Percentiles rank a stretch among this genome's conserved stretches.
phyloP scores from a whole-genome alignment of 352 stramenopile genomes.

The Phytophthora pistaciae region DNA sequence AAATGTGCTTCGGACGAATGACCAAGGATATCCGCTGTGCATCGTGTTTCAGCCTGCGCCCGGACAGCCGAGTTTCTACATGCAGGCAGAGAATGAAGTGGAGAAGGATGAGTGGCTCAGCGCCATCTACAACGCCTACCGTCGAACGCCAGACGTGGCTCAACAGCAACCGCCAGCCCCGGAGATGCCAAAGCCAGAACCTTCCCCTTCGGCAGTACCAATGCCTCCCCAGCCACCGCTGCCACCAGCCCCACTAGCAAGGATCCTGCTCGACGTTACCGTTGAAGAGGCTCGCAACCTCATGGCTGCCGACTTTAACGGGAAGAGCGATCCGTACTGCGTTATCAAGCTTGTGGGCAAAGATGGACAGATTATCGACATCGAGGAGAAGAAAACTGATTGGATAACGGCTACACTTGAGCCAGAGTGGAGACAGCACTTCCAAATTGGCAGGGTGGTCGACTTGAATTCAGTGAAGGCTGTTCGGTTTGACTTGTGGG shows the following conservation, averaged over 20 bases:
- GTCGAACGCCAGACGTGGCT: slow-evolving; percentile 47
- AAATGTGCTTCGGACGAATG: slow-evolving; percentile 64
- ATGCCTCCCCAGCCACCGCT: slow-evolving; percentile 17
- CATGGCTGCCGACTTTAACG: slow-evolving; percentile 61
- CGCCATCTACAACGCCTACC: slow-evolving; percentile 66
- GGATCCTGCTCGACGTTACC: slow-evolving; percentile 59
- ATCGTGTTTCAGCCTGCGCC: slow-evolving; percentile 66
- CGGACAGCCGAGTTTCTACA: slow-evolving; percentile 52
- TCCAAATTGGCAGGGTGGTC: slow-evolving; percentile 56
- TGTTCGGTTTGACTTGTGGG: slow-evolving; percentile 67
- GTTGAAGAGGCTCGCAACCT: slow-evolving; percentile 66
- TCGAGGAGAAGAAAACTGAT: slow-evolving; percentile 64
- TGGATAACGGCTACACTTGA: slow-evolving; percentile 57
- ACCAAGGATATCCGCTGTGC: slow-evolving; percentile 68
- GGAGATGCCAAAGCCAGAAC: slow-evolving; percentile 5
- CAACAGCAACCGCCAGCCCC: not conserved
- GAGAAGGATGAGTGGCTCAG: slow-evolving; percentile 73
- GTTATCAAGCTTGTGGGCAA: slow-evolving; percentile 71
- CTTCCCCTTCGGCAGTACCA: slow-evolving; percentile 7
- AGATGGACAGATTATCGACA: slow-evolving; percentile 61
- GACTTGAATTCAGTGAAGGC: slow-evolving; percentile 64
- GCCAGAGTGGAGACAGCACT: slow-evolving; percentile 65
- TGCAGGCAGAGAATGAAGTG: slow-evolving; percentile 69
- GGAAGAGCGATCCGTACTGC: slow-evolving; percentile 80
- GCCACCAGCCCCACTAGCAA: slow-evolving; percentile 21